These are phyloP conservation scores for Tolypocladium tundrense DNA, from an alignment of 2,329 filamentous ascomycete species.

Conservation along the genomic window DNA sequence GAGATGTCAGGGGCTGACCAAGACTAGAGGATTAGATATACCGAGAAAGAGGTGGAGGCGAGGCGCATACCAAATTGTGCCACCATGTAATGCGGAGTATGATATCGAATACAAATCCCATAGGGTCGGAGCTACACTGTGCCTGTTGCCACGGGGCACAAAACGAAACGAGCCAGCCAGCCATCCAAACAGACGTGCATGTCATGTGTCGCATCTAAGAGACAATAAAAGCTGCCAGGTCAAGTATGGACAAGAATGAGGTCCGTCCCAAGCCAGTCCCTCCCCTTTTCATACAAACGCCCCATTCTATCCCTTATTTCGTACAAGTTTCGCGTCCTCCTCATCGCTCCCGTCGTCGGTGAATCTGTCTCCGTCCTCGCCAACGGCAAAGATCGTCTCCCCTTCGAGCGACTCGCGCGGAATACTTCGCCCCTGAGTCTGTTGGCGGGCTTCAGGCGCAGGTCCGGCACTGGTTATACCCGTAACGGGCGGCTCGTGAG, in stretches of 20 bases:
- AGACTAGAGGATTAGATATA: neutral
- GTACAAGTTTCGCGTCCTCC: constrained; percentile 40
- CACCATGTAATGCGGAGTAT: neutral
- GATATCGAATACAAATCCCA: neutral
- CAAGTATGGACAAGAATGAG: neutral
- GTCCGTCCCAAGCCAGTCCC: neutral
- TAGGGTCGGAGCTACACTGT: neutral
- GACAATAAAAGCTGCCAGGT: neutral
- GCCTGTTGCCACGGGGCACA: neutral
- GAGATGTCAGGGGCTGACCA: constrained; percentile 35
- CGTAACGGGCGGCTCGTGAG: constrained; percentile 12
- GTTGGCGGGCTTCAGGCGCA: constrained; percentile 11
- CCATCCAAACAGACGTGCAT: neutral
- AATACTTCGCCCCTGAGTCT: constrained; percentile 22
- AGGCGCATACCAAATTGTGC: neutral
- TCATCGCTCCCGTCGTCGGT: constrained; percentile 56
- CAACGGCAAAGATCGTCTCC: constrained; percentile 93
- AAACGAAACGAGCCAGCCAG: neutral
- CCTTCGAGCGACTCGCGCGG: constrained; percentile 57
- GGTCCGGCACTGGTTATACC: constrained; percentile 12
- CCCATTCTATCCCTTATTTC: constrained; percentile 23
- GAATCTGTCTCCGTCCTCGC: constrained; percentile 74
- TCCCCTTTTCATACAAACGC: neutral
- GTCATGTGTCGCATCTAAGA: neutral
- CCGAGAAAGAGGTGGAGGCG: neutral